Evolutionary conservation across 2,329 filamentous ascomycete species (phyloP).

Genomic region (Byssochlamys sp.): DNA sequence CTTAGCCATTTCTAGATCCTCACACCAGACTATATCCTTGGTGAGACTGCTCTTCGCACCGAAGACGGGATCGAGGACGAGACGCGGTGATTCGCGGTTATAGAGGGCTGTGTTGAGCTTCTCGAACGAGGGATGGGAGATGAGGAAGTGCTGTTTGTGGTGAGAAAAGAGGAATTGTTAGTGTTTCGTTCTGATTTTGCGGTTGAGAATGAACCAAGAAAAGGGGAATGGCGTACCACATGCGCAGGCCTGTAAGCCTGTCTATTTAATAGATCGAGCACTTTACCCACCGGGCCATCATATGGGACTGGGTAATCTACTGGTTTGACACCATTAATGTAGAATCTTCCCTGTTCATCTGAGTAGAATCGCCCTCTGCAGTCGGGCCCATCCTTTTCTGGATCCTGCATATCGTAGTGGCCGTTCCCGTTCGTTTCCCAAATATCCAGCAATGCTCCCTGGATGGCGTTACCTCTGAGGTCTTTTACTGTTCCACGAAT

Average conservation of each 20-base stretch:
- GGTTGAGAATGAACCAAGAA: no score
- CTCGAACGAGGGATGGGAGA: background rate
- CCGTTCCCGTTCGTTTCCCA: slow-evolving; percentile 21
- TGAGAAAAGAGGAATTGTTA: background rate
- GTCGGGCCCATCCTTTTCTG: slow-evolving; percentile 12
- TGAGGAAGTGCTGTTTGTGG: background rate
- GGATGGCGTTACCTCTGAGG: slow-evolving; percentile 11
- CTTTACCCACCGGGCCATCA: slow-evolving; percentile 15
- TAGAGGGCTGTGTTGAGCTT: slow-evolving; percentile 1
- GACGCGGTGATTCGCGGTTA: background rate
- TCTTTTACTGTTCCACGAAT: slow-evolving; percentile 15
- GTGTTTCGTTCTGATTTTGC: background rate
- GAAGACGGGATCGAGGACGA: background rate
- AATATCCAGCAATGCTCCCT: slow-evolving; percentile 13
- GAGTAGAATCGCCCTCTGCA: slow-evolving; percentile 15
- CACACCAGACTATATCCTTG: slow-evolving; percentile 1
- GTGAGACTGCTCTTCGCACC: background rate
- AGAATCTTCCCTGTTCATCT: slow-evolving; percentile 14
- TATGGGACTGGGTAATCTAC: slow-evolving; percentile 19
- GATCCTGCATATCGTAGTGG: slow-evolving; percentile 19
- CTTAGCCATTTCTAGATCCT: slow-evolving; percentile 1
- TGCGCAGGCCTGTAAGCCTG: slow-evolving; percentile 17
- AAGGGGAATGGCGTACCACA: slow-evolving; percentile 5
- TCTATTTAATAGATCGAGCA: slow-evolving; percentile 12
- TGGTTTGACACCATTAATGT: slow-evolving; percentile 16